These are phyloP conservation scores for Tetrastigma voinierianum DNA, from an alignment of 164 flowering plant species.

Conservation along the genomic window DNA sequence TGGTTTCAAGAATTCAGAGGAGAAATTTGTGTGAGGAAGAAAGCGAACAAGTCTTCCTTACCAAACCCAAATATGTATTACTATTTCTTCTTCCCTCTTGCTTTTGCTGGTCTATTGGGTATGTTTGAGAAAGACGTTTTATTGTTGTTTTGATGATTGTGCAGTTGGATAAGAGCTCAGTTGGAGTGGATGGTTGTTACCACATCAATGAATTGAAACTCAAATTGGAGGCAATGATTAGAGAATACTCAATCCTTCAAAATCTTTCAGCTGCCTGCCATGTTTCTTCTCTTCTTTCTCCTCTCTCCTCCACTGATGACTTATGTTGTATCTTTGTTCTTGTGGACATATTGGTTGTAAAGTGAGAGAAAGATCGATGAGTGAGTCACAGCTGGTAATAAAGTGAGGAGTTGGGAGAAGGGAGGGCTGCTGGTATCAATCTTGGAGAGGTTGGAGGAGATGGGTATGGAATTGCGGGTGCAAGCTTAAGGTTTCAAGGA, in stretches of 20 bases:
- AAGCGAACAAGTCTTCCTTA: neutral
- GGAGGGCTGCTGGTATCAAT: neutral
- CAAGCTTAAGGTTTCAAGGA: constrained; percentile 2
- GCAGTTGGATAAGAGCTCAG: neutral
- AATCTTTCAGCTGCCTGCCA: neutral
- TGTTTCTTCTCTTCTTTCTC: neutral
- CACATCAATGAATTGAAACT: neutral
- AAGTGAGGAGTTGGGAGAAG: neutral
- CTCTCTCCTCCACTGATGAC: too few species aligned
- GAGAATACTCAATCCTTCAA: neutral
- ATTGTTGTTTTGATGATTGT: neutral
- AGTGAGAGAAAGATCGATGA: neutral
- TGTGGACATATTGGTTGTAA: neutral
- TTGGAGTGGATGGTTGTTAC: neutral
- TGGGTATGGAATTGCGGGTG: neutral
- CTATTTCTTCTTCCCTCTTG: neutral
- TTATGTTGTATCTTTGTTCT: too few species aligned
- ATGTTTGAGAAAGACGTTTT: neutral
- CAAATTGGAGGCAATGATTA: neutral
- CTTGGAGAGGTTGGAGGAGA: constrained; percentile 2
- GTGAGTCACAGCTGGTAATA: neutral
- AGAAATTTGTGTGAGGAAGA: neutral
- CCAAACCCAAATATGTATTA: neutral
- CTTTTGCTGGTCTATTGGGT: too few species aligned
- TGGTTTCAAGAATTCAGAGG: neutral